phyloP scores from a whole-genome alignment of 1,284 basidiomycete genomes.

The Kalmanozyma brasiliensis region DNA sequence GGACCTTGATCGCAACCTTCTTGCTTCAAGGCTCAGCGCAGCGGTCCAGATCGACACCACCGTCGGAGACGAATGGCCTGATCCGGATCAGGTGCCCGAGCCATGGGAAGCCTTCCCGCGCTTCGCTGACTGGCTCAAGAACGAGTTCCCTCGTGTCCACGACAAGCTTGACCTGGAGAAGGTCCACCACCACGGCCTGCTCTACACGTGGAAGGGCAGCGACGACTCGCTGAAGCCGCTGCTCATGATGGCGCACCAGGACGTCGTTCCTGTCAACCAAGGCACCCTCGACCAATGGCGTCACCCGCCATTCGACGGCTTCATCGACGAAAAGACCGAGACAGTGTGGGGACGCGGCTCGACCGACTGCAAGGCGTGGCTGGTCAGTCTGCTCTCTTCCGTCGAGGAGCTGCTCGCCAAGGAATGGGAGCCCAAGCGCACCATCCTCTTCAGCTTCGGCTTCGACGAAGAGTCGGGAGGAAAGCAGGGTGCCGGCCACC shows the following conservation, averaged over 20 bases:
- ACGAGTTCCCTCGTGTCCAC: constrained; percentile 51
- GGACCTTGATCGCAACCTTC: constrained; percentile 32
- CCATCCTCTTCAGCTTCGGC: constrained; percentile 75
- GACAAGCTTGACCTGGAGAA: constrained; percentile 36
- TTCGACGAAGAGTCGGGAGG: constrained; percentile 75
- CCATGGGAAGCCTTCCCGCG: constrained; percentile 49
- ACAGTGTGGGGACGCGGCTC: constrained; percentile 71
- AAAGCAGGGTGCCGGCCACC: constrained; percentile 58
- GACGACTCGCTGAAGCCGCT: constrained; percentile 75
- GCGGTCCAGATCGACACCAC: constrained; percentile 60
- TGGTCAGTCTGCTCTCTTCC: constrained; percentile 70
- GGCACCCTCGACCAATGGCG: constrained; percentile 71
- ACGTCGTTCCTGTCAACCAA: constrained; percentile 72
- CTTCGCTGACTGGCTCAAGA: constrained; percentile 52
- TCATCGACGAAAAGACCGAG: constrained; percentile 69
- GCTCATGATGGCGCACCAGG: constrained; percentile 72
- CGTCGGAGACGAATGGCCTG: constrained; percentile 53
- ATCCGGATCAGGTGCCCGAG: constrained; percentile 43
- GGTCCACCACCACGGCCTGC: constrained; percentile 76
- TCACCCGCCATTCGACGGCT: constrained; percentile 71
- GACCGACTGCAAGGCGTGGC: constrained; percentile 68
- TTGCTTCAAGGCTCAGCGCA: constrained; percentile 46
- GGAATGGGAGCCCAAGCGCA: constrained; percentile 69
- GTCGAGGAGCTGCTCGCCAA: constrained; percentile 70
- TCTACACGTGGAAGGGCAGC: constrained; percentile 76